Evolutionary conservation across 1,284 basidiomycete species (phyloP), one percentile per base, ranked within the genome.

Genomic region (Xanthoconium separans): DNA sequence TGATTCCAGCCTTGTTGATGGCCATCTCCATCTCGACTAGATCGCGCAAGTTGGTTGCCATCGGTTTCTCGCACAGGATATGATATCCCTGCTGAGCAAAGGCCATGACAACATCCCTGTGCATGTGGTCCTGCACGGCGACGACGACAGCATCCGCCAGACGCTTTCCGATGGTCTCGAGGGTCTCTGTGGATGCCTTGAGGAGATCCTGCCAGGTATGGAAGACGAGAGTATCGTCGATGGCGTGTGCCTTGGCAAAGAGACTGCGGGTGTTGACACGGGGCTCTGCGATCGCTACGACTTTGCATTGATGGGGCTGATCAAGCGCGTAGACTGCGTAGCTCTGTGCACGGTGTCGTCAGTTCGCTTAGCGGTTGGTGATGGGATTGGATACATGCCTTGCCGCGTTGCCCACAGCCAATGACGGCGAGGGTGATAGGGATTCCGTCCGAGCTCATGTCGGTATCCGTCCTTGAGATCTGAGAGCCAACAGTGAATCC

Each of bases 31-130:
- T 93, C 65, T 74, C 76, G 48, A 93, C 70, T 58, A 91, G 90
- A 58, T 91, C 89, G 47, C 78, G 75, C 37, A 89, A 65, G 50
- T 69, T 80, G 2, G 89, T 93, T 1, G 91, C 89, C 88, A 95
- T 91, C 0, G 91, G 92, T 68, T 94, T 95, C 77, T 95, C 91
- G 68, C 91, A 93, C 29, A 95, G 77, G 53, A 95, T 89, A 65
- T 93, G 84, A 66, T 93, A 94, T 1, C 91, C 90, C 64, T 90
- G 88, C 51, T 77, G 78, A 2, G 85, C 84, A 70, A 93, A 93
- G 0, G 85, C 88, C 8, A 81, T 64, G 0, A 86, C 82, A 12
- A 91, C 84, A 58, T 88, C 84, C 33, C 80, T 75, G 65, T 94
- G 91, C 79, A 91, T 79, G 42, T 80, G 73, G 64, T 94, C 91